Base-by-base conservation (phyloP, 805 yeast genomes). In the Candida lessepsii region DNA sequence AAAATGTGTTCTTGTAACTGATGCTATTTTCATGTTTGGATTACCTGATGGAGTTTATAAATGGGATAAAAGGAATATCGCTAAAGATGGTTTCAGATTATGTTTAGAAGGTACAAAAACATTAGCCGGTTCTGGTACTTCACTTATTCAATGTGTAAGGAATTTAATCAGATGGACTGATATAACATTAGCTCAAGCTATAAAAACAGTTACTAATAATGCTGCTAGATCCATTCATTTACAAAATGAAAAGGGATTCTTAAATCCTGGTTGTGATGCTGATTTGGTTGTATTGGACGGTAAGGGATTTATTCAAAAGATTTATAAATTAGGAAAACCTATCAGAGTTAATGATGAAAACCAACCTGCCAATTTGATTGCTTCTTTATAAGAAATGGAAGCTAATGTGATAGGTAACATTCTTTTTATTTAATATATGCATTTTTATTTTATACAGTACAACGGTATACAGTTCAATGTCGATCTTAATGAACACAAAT, bases 101-200 rank as follows among this genome's bases (percentile, higher is more conserved):
- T 64, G 63, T 39, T 63, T 78, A 46, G 63, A 76, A 52, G 80
- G 78, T 23, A 76, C 81, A 8, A 65, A 70, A 39, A 78, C 81
- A 7, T 71, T 78, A 56, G 83, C 83, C 8, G 83, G 83, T 19
- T 72, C 79, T 14, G 81, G 80, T n/a, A 74, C 81, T 7, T 70
- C 75, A 21, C 65, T 77, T 37, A 71, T 76, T 18, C 66, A 66
- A 38, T 73, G 80, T 51, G 56, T 77, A 23, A 61, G 75, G 44
- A 76, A 78, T 56, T 61, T 76, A 39, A 63, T 70, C 53, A 45
- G 58, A 31, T 78, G 83, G 83, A 62, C 75, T 4, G 58, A 61
- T 17, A 58, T 76, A 18, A 47, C 73, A 4, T 60, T 78, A 41
- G 72, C 76, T 8, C 65, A 72, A 51, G 82, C 81, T n/a, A 63